These are phyloP conservation scores for Cryoendolithus antarcticus DNA, from an alignment of 2,329 filamentous ascomycete genomes.

Conservation along the genomic window DNA sequence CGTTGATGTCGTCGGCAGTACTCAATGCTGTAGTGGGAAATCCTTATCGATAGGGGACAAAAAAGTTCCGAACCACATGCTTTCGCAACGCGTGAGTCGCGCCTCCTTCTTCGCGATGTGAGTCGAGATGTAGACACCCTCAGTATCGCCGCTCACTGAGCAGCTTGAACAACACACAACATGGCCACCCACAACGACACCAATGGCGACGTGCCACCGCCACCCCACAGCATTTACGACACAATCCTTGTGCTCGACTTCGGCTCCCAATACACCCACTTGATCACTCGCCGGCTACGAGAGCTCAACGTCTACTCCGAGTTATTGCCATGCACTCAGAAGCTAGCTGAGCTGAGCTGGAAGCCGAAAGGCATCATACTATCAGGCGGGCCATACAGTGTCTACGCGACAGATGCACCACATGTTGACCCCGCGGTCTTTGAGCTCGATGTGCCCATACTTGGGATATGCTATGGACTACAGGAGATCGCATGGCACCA, in stretches of 20 bases:
- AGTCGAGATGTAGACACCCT: slow-evolving; percentile 6
- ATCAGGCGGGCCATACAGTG: slow-evolving; percentile 60
- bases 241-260: slow-evolving; percentile 64
- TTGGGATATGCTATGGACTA: slow-evolving; percentile 52
- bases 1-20: too few species aligned
- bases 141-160: too few species aligned
- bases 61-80: too few species aligned
- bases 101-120: slow-evolving; percentile 8
- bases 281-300: slow-evolving; percentile 63
- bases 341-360: slow-evolving; percentile 62
- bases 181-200: slow-evolving; percentile 14
- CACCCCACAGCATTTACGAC: slow-evolving; percentile 43
- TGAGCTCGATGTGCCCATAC: slow-evolving; percentile 52
- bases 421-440: slow-evolving; percentile 76
- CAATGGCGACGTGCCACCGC: slow-evolving; percentile 27
- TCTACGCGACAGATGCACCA: slow-evolving; percentile 66
- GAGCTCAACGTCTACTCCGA: slow-evolving; percentile 75
- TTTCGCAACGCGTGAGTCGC: too few species aligned
- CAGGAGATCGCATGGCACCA: slow-evolving; percentile 65
- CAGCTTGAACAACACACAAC: too few species aligned
- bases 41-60: too few species aligned
- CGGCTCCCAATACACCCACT: slow-evolving; percentile 59
- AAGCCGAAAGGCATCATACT: slow-evolving; percentile 77
- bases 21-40: too few species aligned
- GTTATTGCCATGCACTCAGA: slow-evolving; percentile 78